phyloP scores from a whole-genome alignment of 2,329 filamentous ascomycete genomes.

The Colletotrichum neosansevieriae region DNA sequence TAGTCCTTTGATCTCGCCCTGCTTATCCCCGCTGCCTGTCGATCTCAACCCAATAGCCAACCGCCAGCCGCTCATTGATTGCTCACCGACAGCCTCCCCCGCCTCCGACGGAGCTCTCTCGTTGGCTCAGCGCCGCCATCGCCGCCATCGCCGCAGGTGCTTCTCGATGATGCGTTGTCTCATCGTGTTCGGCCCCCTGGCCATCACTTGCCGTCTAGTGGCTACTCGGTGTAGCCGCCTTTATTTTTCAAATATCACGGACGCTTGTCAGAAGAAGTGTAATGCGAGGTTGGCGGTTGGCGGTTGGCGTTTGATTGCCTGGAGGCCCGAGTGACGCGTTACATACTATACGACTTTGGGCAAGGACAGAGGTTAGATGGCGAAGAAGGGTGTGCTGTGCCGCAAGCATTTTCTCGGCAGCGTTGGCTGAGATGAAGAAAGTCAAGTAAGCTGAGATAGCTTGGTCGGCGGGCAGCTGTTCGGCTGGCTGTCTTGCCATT shows the following conservation, averaged over 20 bases:
- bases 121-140: constrained; percentile 19
- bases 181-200: not conserved
- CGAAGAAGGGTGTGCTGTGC: not conserved
- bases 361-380: not conserved
- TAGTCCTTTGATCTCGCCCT: constrained; percentile 14
- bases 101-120: constrained; percentile 25
- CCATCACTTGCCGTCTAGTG: not conserved
- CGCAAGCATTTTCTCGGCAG: not conserved
- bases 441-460: not conserved
- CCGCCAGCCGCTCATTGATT: constrained; percentile 21
- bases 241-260: not conserved
- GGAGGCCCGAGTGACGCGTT: constrained; percentile 29
- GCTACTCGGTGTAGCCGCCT: constrained; percentile 9
- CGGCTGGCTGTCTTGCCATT: constrained; percentile 23
- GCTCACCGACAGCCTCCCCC: constrained; percentile 36
- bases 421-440: constrained; percentile 9
- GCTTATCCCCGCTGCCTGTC: constrained; percentile 29
- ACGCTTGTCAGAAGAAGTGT: constrained; percentile 29
- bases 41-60: constrained; percentile 25
- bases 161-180: constrained; percentile 18
- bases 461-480: constrained; percentile 3
- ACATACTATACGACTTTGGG: constrained; percentile 3
- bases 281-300: constrained; percentile 27
- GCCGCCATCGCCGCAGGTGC: constrained; percentile 9
- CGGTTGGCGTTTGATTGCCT: not conserved